Conservation (phyloP, 2,329 filamentous ascomycete genomes). For the Trichoderma polysporum region DNA sequence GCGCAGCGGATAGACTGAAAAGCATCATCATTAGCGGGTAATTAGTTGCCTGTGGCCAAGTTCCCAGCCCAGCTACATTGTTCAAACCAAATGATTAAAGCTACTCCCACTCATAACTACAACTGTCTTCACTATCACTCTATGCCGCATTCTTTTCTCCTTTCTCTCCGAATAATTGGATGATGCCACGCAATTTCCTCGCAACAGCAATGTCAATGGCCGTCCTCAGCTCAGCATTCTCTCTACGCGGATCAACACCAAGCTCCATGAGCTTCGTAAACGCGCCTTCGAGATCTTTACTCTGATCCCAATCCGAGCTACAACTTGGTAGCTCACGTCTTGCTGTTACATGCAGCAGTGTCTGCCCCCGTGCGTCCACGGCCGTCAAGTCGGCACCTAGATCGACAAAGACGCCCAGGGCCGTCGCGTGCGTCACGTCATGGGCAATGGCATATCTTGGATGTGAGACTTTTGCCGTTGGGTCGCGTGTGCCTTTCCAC, state of each 20-base stretch:
- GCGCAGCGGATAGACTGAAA: no score
- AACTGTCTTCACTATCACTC: not conserved
- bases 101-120: not conserved
- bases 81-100: not conserved
- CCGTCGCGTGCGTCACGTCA: not conserved
- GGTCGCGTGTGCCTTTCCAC: not conserved
- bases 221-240: not conserved
- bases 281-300: not conserved
- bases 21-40: not conserved
- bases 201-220: conserved; percentile 8
- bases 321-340: not conserved
- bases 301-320: not conserved
- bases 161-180: not conserved
- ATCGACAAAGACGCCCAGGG: not conserved
- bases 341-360: not conserved
- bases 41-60: not conserved
- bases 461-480: not conserved
- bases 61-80: no score
- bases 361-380: not conserved
- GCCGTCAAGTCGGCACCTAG: not conserved
- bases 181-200: not conserved
- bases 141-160: not conserved
- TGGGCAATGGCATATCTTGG: not conserved
- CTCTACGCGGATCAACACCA: not conserved
- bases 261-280: not conserved